Conservation (phyloP, 2,329 filamentous ascomycete species). For the Monosporascus cannonballus region DNA sequence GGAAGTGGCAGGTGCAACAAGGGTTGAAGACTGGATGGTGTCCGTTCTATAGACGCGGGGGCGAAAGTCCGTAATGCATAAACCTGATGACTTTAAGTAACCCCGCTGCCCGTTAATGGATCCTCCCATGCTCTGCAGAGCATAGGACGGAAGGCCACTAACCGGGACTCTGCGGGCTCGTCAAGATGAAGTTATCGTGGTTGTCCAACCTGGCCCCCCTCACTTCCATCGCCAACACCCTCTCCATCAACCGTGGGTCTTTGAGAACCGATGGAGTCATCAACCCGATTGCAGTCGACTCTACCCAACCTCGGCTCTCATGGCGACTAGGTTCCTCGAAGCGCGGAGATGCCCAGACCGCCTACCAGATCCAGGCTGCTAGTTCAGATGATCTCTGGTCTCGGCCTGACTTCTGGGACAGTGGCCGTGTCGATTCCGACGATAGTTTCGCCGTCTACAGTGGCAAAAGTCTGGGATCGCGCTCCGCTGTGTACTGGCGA, state of each 20-base stretch:
- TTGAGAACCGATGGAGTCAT: background rate
- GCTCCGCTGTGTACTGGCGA: slow-evolving; percentile 5
- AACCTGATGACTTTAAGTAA: too few relatives aligned
- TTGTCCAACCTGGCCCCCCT: background rate
- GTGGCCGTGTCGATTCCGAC: background rate
- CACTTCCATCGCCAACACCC: background rate
- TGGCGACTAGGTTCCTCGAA: background rate
- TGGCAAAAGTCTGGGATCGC: slow-evolving; percentile 1
- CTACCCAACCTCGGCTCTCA: background rate
- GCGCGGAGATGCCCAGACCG: background rate
- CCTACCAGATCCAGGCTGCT: background rate
- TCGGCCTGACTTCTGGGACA: slow-evolving; percentile 5
- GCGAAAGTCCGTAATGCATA: too few relatives aligned
- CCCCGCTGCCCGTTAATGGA: too few relatives aligned
- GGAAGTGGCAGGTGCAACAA: too few relatives aligned
- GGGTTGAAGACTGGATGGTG: too few relatives aligned
- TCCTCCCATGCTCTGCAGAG: too few relatives aligned
- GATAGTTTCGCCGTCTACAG: slow-evolving; percentile 1
- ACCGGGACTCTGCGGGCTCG: too few relatives aligned
- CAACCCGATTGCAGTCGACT: background rate
- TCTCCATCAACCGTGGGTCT: background rate
- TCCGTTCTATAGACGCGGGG: too few relatives aligned
- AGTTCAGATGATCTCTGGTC: background rate
- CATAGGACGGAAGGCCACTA: too few relatives aligned
- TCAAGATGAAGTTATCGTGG: background rate